Conservation (phyloP, 441 rosid species). For the Syzygium malaccense region DNA sequence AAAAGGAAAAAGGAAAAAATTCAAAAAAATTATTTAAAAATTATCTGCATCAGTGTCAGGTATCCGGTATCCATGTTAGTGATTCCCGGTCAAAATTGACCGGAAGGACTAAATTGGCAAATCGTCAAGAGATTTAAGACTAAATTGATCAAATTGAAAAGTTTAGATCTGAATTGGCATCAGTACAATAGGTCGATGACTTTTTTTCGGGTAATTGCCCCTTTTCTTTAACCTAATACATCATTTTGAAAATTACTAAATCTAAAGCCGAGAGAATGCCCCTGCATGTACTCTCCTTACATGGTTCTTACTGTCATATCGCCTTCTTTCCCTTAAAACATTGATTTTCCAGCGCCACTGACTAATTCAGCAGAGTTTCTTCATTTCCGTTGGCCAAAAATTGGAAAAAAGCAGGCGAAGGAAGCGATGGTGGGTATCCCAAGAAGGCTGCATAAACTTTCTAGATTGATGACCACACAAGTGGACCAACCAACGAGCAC, state of each 20-base stretch:
- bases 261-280: neutral
- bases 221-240: neutral
- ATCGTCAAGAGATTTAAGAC: too few relatives aligned
- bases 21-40: neutral
- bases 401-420: neutral
- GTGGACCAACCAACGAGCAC: neutral
- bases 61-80: accelerated
- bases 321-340: neutral
- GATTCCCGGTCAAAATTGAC: accelerated
- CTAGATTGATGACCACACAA: neutral
- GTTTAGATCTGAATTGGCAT: neutral
- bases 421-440: neutral
- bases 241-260: neutral
- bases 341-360: neutral
- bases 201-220: neutral
- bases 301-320: neutral
- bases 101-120: too few relatives aligned
- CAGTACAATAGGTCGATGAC: too few relatives aligned
- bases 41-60: accelerated
- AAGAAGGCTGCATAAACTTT: neutral
- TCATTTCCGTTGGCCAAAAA: neutral
- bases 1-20: neutral
- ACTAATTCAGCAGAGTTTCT: neutral
- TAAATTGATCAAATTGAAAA: too few relatives aligned
- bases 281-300: neutral